A percentile compares a stretch with the other conserved stretches of the same genome.
Evolutionary conservation across 1,284 basidiomycete genomes (phyloP).

Genomic region (Ceratobasidium sp.): DNA sequence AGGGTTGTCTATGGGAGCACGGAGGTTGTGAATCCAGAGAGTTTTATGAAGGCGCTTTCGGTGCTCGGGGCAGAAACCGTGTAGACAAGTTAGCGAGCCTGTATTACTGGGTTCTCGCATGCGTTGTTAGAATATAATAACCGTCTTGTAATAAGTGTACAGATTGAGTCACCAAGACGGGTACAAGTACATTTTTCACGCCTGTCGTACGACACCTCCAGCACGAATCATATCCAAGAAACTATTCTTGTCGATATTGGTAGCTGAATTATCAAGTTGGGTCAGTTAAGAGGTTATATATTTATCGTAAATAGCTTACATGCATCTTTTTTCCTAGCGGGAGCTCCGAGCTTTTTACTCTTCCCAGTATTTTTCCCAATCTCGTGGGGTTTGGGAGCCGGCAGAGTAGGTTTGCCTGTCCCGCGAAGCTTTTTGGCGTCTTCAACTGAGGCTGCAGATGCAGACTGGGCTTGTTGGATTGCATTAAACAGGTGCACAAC

Average conservation of each 20-base stretch:
- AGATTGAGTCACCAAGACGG: not conserved
- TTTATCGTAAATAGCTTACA: conserved; percentile 56
- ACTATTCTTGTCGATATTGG: conserved; percentile 68
- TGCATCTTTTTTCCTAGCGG: conserved; percentile 65
- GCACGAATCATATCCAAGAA: conserved; percentile 83
- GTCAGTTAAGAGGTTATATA: conserved; percentile 15
- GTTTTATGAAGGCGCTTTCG: conserved; percentile 79
- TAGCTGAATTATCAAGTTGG: conserved; percentile 37
- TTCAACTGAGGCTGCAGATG: conserved; percentile 63
- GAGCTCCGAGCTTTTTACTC: conserved; percentile 58
- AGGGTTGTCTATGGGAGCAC: conserved; percentile 95
- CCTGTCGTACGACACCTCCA: conserved; percentile 75
- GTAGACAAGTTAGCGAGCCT: not conserved
- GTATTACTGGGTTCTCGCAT: not conserved
- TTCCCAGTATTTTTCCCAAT: conserved; percentile 61
- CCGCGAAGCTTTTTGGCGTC: conserved; percentile 70
- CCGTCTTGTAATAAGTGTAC: not conserved
- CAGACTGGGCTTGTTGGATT: conserved; percentile 79
- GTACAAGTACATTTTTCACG: conserved; percentile 23
- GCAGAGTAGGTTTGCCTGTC: conserved; percentile 74
- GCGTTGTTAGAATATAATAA: conserved; percentile 1
- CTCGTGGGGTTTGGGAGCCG: conserved; percentile 66
- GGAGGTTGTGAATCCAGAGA: conserved; percentile 90
- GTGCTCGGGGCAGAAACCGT: conserved; percentile 60
- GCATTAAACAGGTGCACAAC: conserved; percentile 85